Base-by-base conservation (phyloP, 371 early-diverging fungal genomes). In the Funneliformis caledonium region DNA sequence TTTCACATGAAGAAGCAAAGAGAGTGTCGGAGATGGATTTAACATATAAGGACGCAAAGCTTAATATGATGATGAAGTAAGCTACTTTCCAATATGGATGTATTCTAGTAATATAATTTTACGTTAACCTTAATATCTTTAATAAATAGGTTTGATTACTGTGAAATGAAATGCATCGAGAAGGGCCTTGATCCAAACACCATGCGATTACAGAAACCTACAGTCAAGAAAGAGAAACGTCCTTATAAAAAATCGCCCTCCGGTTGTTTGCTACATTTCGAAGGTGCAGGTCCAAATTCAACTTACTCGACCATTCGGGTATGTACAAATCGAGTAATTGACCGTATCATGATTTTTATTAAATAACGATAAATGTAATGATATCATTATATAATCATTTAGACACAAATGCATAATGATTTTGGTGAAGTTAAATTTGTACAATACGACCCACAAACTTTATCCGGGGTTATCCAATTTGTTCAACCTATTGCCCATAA, bases 1-100 rank as follows among this genome's bases (percentile, higher is more conserved):
- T 11, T 1, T 45, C 43, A n/a, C 61, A 60, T 16, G 76, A 76
- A 26, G 64, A 76, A 45, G 76, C 76, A 16, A 76, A 64, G 47
- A 64, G n/a, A 62, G 52, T 60, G 2, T 43, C 45, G n/a, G 76
- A 45, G 47, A 76, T 64, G 64, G 47, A 62, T 4, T 22, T 76
- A 64, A 9, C 22, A 42, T 76, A 45, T 48, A 26, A 76, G 14
- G 60, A 47, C 10, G n/a, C 19, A 45, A 42, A 60, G 47, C 42
- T 76, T 56, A 9, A 9, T 62, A 76, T 76, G 45, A 76, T 76
- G 76, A 60, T 76, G 64, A 76, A 64, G 76, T 76, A 62, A 62
- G 26, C 62, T 61, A 26, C 42, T 31, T 48, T 60, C 37, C 16
- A 33, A 45, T 2, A 33, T 8, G 9, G 16, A 43, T 48, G 8